Evolutionary conservation across 768 basidiomycete species (phyloP), one percentile per base, ranked within the genome.

Genomic region (Lentinula edodes): DNA sequence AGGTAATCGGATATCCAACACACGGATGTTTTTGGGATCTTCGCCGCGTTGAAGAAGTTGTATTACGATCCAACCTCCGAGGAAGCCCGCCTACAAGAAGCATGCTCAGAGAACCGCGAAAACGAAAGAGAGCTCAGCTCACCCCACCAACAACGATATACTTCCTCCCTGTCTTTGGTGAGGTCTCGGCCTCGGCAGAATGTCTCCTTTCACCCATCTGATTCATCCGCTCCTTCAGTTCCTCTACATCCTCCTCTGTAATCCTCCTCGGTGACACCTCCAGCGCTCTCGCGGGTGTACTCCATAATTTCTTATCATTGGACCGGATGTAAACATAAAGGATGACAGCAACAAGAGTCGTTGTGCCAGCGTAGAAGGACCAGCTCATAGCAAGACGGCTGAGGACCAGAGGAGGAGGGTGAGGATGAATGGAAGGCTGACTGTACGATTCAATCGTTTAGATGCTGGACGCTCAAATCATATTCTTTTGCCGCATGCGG

Each of bases 81-180:
- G 71, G 62, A 91, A 90, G 0, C 90, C 90, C 4, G 84, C 83
- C 89, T 90, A 52, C 32, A 28, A 6, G 6, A 34, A 8, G 36
- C 15, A 8, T 28, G 34, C 3, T 48, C 23, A 23, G n/a, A 10
- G 7, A 10, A n/a, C n/a, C 10, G 3, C 16, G 23, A 8, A 51
- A 45, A 48, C 55, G 51, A 41, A 36, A 56, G 20, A 60, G 10
- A 50, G 28, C 15, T 32, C 20, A 48, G 80, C 83, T 63, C 68
- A 89, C 88, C 66, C 90, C 90, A 60, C 90, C 90, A 41, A 89
- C 80, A 4, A 92, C 78, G 61, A 91, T 89, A 69, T 92, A 91
- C 53, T 85, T 78, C 60, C 90, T 79, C 18, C 88, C 89, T 0
- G 90, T 92, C 70, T 77, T 85, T 2, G 83, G 83, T 5, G 88